Base-by-base conservation (phyloP, 371 early-diverging fungal species). In the Rhizopus sp. region DNA sequence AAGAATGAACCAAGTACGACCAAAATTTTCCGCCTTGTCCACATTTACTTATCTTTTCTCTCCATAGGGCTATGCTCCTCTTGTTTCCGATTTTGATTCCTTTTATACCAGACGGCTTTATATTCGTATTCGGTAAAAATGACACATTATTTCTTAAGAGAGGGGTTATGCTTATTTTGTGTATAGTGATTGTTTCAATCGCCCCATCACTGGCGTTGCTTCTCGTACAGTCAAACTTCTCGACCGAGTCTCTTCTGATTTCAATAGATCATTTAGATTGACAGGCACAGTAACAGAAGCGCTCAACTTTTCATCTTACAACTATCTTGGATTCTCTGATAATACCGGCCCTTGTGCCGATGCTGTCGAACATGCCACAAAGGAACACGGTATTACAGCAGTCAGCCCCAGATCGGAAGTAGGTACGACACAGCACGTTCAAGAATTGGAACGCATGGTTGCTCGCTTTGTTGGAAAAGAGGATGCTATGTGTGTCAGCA, bases 231-330 rank as follows among this genome's bases (percentile, higher is more conserved):
- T 99, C 41, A 88, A 81, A 30, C 75, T 98, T 41, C 70, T 98
- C 39, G 95, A 96, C 40, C 88, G 99, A 45, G 78, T 77, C 29
- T 87, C 90, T 35, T 69, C 74, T 29, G 95, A 99, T 69, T 89
- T 86, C 60, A 95, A 97, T 78, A 77, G 80, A 39, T 87, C 95
- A 5, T 97, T 96, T 74, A 63, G 74, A 33, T 70, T 94, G 59
- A 97, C 97, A 32, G 99, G 99, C 41, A 86, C 75, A 23, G 84
- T 75, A 38, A 86, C 76, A 35, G 87, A 90, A 64, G 84, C 86
- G n/a, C 86, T 99, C 60, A 99, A 99, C 70, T 79, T 99, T 66
- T 93, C 95, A 9, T 97, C 98, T 6, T 99, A 99, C 84, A 99
- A 99, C 73, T 99, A 99, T 70, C 87, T 99, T 37, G 99, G 99